A percentile compares a stretch with the other conserved stretches of the same genome.
Evolutionary conservation across 2,329 filamentous ascomycete genomes (phyloP).

Genomic region (Aaosphaeria pasadenensis): DNA sequence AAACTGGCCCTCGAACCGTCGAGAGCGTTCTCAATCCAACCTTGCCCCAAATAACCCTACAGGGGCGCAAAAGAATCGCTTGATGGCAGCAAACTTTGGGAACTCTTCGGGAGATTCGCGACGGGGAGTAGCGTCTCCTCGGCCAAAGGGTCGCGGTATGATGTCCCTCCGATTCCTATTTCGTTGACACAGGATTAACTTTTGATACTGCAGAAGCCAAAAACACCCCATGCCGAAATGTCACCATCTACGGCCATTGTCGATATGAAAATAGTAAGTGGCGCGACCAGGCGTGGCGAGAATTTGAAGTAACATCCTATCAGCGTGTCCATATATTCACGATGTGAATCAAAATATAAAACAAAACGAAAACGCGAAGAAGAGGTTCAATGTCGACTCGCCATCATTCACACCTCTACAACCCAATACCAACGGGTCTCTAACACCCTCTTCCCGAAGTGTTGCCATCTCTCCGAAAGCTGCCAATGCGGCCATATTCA

Average conservation of each 20-base stretch:
- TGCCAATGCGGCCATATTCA: constrained; percentile 84
- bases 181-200: constrained; percentile 15
- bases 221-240: constrained; percentile 87
- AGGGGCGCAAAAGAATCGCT: constrained; percentile 18
- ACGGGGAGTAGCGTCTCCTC: constrained; percentile 40
- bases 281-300: background rate
- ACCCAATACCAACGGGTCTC: constrained; percentile 45
- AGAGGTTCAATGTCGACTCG: constrained; percentile 89
- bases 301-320: background rate
- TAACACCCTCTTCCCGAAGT: constrained; percentile 58
- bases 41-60: constrained; percentile 13
- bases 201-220: constrained; percentile 57
- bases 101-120: constrained; percentile 39
- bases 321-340: constrained; percentile 78
- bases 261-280: constrained; percentile 76
- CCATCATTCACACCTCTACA: constrained; percentile 83
- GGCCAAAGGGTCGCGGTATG: constrained; percentile 44
- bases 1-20: constrained; percentile 11
- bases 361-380: constrained; percentile 59
- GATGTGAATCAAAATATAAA: constrained; percentile 63
- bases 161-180: constrained; percentile 2
- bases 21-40: constrained; percentile 14
- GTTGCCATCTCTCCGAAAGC: constrained; percentile 83
- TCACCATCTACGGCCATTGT: constrained; percentile 90
- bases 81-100: constrained; percentile 37